Base-by-base conservation (phyloP, 495 filamentous ascomycete genomes). In the Penicillium cosmopolitanum region DNA sequence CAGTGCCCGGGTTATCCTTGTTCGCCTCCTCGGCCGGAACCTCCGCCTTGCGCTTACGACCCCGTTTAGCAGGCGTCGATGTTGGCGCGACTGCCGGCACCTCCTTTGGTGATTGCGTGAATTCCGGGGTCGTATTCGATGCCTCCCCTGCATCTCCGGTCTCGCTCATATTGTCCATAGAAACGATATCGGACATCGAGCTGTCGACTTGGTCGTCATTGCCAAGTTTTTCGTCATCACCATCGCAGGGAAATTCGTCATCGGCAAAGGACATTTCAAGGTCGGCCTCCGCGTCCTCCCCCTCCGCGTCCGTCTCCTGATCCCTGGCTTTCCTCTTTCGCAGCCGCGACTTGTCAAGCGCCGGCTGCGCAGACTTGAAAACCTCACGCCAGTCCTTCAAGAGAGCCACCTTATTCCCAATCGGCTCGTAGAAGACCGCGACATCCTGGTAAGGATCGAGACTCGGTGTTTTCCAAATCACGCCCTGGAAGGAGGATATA, bases 381-480 rank as follows among this genome's bases (percentile, higher is more conserved):
- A 79, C 62, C 54, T 84, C 80, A n/a, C 79, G 69, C 81, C 81
- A 84, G 62, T 83, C 75, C 55, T 77, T 73, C 43, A 84, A 65
- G 38, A 84, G 53, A 2, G 81, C 70, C 5, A 84, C 79, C 60
- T 74, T 72, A 16, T 78, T 75, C 12, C 70, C 69, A 6, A 69
- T 65, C 18, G 73, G 77, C 18, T 74, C 73, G 47, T 80, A 69
- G 8, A 79, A 63, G 2, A 73, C 56, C 1, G 68, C 36, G n/a
- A 73, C 57, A 10, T 71, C 61, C 36, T 67, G 68, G 31, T 76
- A 62, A 0, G 44, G 50, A 19, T 66, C 63, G 51, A 68, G 44
- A 10, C 35, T 53, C 3, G 70, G 56, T 3, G 61, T 66, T 60
- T 70, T 76, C 77, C 77, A 80, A 12, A 80, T 65, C 12, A 79